Percentiles rank a stretch among this genome's conserved stretches.
These are phyloP conservation scores for Lodderomyces pseudojiufengensis DNA, from an alignment of 1,139 yeast species.

Conservation along the genomic window DNA sequence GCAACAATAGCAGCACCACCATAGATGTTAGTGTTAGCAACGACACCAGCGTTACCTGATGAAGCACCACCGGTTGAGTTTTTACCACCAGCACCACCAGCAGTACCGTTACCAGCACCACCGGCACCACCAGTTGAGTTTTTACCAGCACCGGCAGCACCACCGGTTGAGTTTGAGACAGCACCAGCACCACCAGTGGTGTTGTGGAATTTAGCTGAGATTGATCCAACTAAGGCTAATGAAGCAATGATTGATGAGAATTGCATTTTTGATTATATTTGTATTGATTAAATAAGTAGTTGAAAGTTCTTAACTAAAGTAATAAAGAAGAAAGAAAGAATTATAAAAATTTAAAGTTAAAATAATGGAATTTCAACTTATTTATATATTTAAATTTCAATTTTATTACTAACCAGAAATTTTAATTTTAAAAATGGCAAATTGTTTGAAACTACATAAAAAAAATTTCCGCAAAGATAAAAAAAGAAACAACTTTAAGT, in stretches of 20 bases:
- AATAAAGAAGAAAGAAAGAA: slow-evolving; percentile 4
- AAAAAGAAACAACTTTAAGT: too few species aligned
- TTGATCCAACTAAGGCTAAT: slow-evolving; percentile 13
- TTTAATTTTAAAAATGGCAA: too few species aligned
- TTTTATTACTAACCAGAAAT: too few species aligned
- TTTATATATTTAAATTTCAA: slow-evolving; percentile 6
- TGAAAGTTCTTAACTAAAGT: neutral
- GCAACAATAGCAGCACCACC: slow-evolving; percentile 75
- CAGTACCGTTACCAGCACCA: slow-evolving; percentile 7
- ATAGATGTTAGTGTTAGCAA: slow-evolving; percentile 46
- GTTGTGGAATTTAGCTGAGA: slow-evolving; percentile 13
- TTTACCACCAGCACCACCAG: slow-evolving; percentile 7
- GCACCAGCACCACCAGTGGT: slow-evolving; percentile 8
- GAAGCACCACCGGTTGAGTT: slow-evolving; percentile 8
- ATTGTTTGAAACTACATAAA: too few species aligned
- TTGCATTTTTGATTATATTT: slow-evolving; percentile 10
- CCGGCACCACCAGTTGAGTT: slow-evolving; percentile 8
- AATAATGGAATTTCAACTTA: slow-evolving; percentile 4
- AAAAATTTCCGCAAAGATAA: neutral
- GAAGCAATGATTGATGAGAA: slow-evolving; percentile 13
- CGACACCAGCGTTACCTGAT: slow-evolving; percentile 18
- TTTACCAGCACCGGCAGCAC: slow-evolving; percentile 5
- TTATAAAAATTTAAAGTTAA: neutral
- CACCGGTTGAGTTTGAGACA: slow-evolving; percentile 9
- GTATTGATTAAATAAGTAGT: neutral